Conservation (phyloP, 169 alveolate species). For the Theileria luwenshuni region DNA sequence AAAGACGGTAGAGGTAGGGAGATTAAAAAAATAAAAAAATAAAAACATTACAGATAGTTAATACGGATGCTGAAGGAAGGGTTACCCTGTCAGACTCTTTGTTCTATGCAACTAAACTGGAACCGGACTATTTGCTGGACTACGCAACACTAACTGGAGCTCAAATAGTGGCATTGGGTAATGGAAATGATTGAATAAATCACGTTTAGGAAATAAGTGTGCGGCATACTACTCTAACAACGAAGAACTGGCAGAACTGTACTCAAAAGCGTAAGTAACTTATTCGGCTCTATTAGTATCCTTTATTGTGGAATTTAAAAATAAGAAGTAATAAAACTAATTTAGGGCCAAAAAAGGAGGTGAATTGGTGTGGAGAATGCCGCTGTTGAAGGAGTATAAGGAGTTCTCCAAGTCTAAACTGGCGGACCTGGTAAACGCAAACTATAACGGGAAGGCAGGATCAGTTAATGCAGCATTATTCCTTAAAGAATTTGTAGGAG, state of each 20-base stretch:
- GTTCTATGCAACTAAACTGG: slow-evolving; percentile 86
- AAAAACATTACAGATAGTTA: slow-evolving; percentile 73
- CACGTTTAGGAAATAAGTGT: slow-evolving; percentile 33
- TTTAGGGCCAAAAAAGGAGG: slow-evolving; percentile 69
- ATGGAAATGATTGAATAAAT: slow-evolving; percentile 15
- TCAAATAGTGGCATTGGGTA: slow-evolving; percentile 85
- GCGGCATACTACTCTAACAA: slow-evolving; percentile 55
- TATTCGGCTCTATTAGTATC: too few relatives aligned
- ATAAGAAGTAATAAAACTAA: slow-evolving; percentile 5
- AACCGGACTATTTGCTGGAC: slow-evolving; percentile 88
- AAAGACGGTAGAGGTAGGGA: slow-evolving; percentile 86
- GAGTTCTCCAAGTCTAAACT: slow-evolving; percentile 78
- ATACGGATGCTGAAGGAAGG: slow-evolving; percentile 98
- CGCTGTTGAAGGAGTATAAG: slow-evolving; percentile 83
- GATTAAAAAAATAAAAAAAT: background rate
- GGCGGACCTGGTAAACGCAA: slow-evolving; percentile 88
- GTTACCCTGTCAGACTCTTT: slow-evolving; percentile 95
- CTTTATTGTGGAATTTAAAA: too few relatives aligned
- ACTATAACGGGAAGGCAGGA: slow-evolving; percentile 76
- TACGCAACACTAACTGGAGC: slow-evolving; percentile 97
- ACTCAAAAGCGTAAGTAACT: slow-evolving; percentile 44
- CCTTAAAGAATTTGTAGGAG: slow-evolving; percentile 87
- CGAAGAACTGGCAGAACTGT: slow-evolving; percentile 37
- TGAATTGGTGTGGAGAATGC: slow-evolving; percentile 88
- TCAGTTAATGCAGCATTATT: slow-evolving; percentile 91